Conservation (phyloP, 805 yeast genomes). For the Candida michaelii region DNA sequence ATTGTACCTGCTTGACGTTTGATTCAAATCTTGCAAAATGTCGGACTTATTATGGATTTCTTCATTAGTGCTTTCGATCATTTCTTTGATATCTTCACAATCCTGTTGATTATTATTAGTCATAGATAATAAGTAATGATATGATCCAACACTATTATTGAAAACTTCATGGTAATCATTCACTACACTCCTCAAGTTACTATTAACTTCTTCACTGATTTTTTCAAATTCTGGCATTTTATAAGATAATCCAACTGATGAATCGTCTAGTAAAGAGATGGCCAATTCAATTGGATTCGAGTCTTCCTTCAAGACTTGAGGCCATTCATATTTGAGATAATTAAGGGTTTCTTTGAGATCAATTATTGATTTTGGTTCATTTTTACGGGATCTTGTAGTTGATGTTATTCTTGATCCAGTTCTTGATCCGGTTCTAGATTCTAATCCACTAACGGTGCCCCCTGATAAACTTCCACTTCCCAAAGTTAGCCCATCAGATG, state of each 20-base stretch:
- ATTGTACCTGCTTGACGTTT: constrained; percentile 57
- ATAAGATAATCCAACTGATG: constrained; percentile 89
- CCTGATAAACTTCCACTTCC: too few relatives aligned
- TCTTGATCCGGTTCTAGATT: background rate
- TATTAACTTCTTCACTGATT: constrained; percentile 56
- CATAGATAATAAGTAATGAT: constrained; percentile 64
- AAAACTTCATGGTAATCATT: constrained; percentile 81
- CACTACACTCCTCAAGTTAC: constrained; percentile 65
- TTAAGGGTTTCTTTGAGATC: constrained; percentile 37
- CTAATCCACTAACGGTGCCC: too few relatives aligned
- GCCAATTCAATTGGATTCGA: constrained; percentile 86
- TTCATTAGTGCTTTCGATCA: constrained; percentile 47
- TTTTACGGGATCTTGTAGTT: background rate
- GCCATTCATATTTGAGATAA: constrained; percentile 45
- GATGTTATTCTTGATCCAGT: constrained; percentile 2
- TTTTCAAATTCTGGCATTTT: constrained; percentile 64
- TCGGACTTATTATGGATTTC: constrained; percentile 57
- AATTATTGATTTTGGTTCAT: constrained; percentile 24
- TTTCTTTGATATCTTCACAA: constrained; percentile 47
- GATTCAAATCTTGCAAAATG: constrained; percentile 61
- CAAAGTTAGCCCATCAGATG: background rate
- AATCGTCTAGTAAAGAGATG: constrained; percentile 74
- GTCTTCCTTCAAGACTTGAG: constrained; percentile 38
- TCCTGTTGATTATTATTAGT: constrained; percentile 66
- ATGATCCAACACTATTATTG: constrained; percentile 82